Base-by-base conservation (phyloP, 345 rosid genomes). In the Corymbia maculata region DNA sequence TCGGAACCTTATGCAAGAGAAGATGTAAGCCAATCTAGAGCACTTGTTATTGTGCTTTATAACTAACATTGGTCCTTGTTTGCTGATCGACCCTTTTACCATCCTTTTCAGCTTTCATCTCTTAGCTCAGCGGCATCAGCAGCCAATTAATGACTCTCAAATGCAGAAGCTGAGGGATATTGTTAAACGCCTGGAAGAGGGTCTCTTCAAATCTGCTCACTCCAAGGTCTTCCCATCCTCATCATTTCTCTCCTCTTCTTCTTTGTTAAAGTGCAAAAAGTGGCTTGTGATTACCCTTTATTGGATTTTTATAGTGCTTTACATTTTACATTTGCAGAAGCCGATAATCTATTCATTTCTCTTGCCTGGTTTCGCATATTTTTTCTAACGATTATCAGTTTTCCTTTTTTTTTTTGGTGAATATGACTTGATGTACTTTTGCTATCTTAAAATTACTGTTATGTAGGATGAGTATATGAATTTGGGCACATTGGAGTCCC, bases 161-260 rank as follows among this genome's bases (percentile, higher is more conserved):
- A 92, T 91, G 88, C 87, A 88, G 55, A 98, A 68, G 91, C 91
- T 88, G 87, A 92, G 64, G 90, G 98, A 94, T 89, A 75, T 96
- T 80, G 95, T 95, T 57, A 98, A 90, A 92, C 98, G 99, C 90
- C 91, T 97, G 87, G 99, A 98, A 90, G 98, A 96, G 86, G 97
- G 99, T 86, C 90, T 98, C 47, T 95, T 94, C 90, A 97, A 91
- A 92, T 70, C 61, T 85, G 99, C 99, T 84, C 88, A 5, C 52
- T 61, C 97, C n/a, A 94, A 95, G 99, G 99, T 95, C 89, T 87
- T 86, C 14, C 51, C 30, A 68, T 47, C n/a, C 55, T 87, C 45
- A 79, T 36, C 88, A 26, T 47, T 86, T 22, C 16, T 28, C 85
- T 59, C 87, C 53, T 49, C 64, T 17, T 12, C 36, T 79, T 61